Percentiles rank a stretch among this genome's conserved stretches.
phyloP scores from a whole-genome alignment of 345 rosid genomes.

The Limnanthes douglasii region DNA sequence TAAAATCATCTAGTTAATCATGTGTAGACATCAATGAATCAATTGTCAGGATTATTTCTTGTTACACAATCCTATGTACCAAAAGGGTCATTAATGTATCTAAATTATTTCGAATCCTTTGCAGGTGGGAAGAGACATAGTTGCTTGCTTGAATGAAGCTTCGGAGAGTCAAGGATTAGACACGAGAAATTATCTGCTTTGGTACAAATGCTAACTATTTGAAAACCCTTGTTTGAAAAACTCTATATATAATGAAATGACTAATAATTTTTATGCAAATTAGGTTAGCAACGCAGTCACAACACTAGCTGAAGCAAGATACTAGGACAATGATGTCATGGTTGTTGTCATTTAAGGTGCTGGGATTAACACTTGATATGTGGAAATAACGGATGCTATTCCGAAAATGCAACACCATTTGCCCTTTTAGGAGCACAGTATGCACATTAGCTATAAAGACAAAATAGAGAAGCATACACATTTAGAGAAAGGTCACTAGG shows the following conservation, averaged over 20 bases:
- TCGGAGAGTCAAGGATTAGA: constrained; percentile 46
- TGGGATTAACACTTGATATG: constrained; percentile 86
- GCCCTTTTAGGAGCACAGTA: constrained; percentile 44
- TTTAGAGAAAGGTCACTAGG: too few relatives aligned
- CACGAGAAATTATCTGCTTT: constrained; percentile 74
- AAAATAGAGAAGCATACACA: too few relatives aligned
- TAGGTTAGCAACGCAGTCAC: constrained; percentile 79
- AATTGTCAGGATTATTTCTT: too few relatives aligned
- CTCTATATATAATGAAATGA: too few relatives aligned
- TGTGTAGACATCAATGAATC: too few relatives aligned
- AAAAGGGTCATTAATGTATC: too few relatives aligned
- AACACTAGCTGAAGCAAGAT: constrained; percentile 71
- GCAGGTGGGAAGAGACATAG: constrained; percentile 67
- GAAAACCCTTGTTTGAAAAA: neutral
- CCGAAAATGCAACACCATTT: constrained; percentile 32
- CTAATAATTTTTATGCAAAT: constrained; percentile 3
- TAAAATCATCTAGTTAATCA: too few relatives aligned
- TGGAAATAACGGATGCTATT: constrained; percentile 47
- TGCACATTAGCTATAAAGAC: constrained; percentile 1
- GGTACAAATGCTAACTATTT: constrained; percentile 21
- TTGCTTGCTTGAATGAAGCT: constrained; percentile 76
- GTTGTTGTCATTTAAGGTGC: constrained; percentile 87
- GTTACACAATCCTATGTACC: too few relatives aligned
- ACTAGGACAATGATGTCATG: constrained; percentile 77
- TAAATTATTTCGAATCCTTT: constrained; percentile 4